Conservation (phyloP, 495 filamentous ascomycete genomes). For the Lasiosphaeriaceae sp. region DNA sequence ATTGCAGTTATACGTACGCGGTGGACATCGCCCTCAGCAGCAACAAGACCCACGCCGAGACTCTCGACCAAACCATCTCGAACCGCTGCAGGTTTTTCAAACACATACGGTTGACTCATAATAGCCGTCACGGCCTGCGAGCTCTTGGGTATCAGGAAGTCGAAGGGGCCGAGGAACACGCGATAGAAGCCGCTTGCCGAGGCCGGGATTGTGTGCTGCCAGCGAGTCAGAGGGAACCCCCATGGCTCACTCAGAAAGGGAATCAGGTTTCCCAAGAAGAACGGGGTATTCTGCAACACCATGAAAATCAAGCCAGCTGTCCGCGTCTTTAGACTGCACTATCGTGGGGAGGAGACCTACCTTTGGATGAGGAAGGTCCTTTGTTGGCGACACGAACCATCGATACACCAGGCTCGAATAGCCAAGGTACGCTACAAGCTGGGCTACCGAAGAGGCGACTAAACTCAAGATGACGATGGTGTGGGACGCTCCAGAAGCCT, state of each 20-base stretch:
- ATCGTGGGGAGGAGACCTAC: neutral
- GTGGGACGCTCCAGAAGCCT: neutral
- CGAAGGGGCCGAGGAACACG: constrained; percentile 1
- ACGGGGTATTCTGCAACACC: neutral
- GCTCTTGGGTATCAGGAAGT: constrained; percentile 1
- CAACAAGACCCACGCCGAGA: neutral
- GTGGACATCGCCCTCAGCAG: neutral
- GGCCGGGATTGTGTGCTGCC: neutral
- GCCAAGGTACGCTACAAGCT: neutral
- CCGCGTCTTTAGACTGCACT: neutral
- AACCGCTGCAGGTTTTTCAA: neutral
- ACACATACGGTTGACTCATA: neutral
- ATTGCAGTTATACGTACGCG: neutral
- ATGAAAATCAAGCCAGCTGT: neutral
- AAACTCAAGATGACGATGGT: neutral
- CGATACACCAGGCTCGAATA: neutral
- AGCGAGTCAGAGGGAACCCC: neutral
- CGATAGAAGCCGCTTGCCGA: constrained; percentile 1
- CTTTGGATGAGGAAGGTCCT: neutral
- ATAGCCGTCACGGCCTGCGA: neutral
- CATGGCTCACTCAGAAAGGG: constrained; percentile 1
- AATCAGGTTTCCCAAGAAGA: neutral
- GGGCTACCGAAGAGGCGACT: neutral
- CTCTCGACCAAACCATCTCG: constrained; percentile 1
- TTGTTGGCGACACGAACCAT: neutral